phyloP scores from a whole-genome alignment of 2,329 filamentous ascomycete genomes.

The Neonectria magnoliae region DNA sequence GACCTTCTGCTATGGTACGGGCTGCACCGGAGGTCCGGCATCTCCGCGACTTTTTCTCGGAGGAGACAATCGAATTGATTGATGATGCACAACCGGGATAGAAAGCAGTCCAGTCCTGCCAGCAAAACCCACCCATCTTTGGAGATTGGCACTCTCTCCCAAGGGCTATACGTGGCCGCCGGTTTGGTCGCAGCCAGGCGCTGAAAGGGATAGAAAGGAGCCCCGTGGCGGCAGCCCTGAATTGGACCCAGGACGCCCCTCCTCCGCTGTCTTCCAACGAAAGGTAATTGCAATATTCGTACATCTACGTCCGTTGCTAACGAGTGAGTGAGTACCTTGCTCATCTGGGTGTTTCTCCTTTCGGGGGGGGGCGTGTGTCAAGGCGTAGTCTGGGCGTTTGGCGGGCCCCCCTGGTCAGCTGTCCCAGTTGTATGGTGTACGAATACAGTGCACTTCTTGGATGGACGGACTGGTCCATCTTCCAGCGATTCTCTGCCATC shows the following conservation, averaged over 20 bases:
- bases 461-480: background rate
- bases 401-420: conserved; percentile 33
- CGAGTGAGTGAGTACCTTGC: background rate
- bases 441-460: background rate
- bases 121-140: background rate
- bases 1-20: background rate
- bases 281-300: background rate
- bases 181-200: conserved; percentile 4
- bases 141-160: background rate
- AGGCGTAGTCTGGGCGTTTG: conserved; percentile 27
- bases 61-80: conserved; percentile 14
- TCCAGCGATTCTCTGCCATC: conserved; percentile 22
- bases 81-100: conserved; percentile 19
- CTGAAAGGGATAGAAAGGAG: background rate
- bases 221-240: conserved; percentile 2
- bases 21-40: conserved; percentile 16
- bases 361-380: conserved; percentile 25
- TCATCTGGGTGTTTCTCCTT: conserved; percentile 4
- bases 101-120: background rate
- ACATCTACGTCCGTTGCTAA: background rate
- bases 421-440: conserved; percentile 22
- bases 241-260: background rate
- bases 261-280: background rate
- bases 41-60: conserved; percentile 18
- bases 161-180: background rate